Evolutionary conservation across 352 stramenopile species (phyloP).

Genomic region (Peronospora tabacina): DNA sequence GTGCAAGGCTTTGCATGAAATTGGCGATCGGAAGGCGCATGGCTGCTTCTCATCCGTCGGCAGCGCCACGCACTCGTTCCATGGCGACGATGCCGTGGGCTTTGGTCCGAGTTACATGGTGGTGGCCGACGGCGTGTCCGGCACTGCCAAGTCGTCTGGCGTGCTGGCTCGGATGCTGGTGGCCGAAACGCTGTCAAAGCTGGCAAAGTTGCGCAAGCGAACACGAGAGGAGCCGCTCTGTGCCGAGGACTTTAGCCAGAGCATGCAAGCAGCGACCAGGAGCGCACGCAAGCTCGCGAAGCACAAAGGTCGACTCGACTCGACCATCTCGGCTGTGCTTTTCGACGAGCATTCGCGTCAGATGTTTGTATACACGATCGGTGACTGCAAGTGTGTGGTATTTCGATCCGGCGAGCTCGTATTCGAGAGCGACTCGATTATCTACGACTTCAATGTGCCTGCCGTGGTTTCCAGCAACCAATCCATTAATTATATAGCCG

Average conservation of each 20-base stretch:
- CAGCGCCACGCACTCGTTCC: slow-evolving; percentile 69
- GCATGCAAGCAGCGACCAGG: slow-evolving; percentile 67
- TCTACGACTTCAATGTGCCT: slow-evolving; percentile 88
- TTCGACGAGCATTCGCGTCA: slow-evolving; percentile 60
- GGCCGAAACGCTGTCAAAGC: slow-evolving; percentile 56
- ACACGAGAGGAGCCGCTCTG: slow-evolving; percentile 47
- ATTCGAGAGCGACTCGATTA: slow-evolving; percentile 85
- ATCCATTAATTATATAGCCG: slow-evolving; percentile 68
- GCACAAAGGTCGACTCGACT: slow-evolving; percentile 76
- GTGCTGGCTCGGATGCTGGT: slow-evolving; percentile 75
- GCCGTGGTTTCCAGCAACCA: slow-evolving; percentile 83
- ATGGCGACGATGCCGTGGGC: slow-evolving; percentile 81
- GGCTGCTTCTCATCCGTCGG: slow-evolving; percentile 72
- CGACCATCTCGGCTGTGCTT: slow-evolving; percentile 74
- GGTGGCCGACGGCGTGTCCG: slow-evolving; percentile 77
- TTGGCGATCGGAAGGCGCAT: slow-evolving; percentile 22
- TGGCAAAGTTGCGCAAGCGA: slow-evolving; percentile 67
- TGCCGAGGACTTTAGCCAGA: slow-evolving; percentile 46
- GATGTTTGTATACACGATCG: slow-evolving; percentile 83
- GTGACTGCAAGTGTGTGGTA: slow-evolving; percentile 84
- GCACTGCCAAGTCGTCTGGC: slow-evolving; percentile 77
- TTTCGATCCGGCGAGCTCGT: slow-evolving; percentile 52
- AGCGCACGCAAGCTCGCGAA: slow-evolving; percentile 61
- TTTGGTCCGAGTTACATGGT: slow-evolving; percentile 84
- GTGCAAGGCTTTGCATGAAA: slow-evolving; percentile 50